These are phyloP conservation scores for Dicorynia guianensis DNA, from an alignment of 306 rosid genomes.

Conservation along the genomic window DNA sequence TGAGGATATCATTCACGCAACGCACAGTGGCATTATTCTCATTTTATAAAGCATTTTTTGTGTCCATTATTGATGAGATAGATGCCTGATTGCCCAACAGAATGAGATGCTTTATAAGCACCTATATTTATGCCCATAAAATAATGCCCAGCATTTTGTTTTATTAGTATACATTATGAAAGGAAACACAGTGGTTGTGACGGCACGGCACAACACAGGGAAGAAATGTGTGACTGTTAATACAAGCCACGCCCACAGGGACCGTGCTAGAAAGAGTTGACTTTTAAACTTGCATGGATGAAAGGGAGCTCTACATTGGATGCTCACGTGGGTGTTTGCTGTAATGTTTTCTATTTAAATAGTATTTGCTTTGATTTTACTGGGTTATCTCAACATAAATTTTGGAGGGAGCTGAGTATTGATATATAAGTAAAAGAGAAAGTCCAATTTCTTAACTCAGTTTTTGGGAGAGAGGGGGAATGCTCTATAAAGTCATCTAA, in stretches of 20 bases:
- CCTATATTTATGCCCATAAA: constrained; percentile 1
- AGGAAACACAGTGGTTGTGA: constrained; percentile 55
- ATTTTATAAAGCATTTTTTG: constrained; percentile 13
- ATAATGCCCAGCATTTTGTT: constrained; percentile 28
- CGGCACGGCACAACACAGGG: constrained; percentile 74
- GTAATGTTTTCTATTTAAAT: constrained; percentile 26
- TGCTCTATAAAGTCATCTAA: too few relatives aligned
- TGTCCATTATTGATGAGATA: constrained; percentile 27
- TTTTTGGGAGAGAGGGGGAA: too few relatives aligned
- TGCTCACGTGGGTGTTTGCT: constrained; percentile 52
- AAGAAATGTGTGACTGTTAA: constrained; percentile 42
- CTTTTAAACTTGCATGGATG: constrained; percentile 31
- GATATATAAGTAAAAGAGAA: too few relatives aligned
- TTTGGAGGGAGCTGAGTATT: too few relatives aligned
- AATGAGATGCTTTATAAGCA: constrained; percentile 31
- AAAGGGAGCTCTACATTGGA: constrained; percentile 38
- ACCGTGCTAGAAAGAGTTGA: constrained; percentile 54
- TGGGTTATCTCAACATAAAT: too few relatives aligned
- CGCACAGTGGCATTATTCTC: background rate
- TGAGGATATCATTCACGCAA: too few relatives aligned
- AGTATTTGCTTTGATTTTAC: constrained; percentile 27
- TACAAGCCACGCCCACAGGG: background rate
- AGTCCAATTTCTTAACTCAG: too few relatives aligned
- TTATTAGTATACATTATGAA: constrained; percentile 16
- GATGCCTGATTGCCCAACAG: too few relatives aligned